Base-by-base conservation (phyloP, 495 filamentous ascomycete genomes). In the Staphylotrichum tortipilum region DNA sequence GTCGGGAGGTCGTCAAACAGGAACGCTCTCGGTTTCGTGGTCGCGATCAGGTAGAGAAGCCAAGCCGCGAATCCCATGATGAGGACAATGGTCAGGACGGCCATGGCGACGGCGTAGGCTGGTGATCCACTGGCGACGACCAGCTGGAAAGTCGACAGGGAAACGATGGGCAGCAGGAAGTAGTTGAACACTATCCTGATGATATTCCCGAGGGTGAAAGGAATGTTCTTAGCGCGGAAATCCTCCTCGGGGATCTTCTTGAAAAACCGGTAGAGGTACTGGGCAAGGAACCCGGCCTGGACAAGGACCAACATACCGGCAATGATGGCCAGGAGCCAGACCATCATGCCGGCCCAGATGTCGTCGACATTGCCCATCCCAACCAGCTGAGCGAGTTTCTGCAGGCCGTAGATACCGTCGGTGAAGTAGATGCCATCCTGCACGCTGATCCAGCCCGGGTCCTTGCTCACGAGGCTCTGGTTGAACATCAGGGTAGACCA, bases 401-500 rank as follows among this genome's bases (percentile, higher is more conserved):
- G 81, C 29, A 97, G 70, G 12, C 92, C 92, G 60, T 91, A 89
- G 4, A 41, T 78, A 19, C 80, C 84, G 58, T 79, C 68, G 0
- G 76, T 77, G 35, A 80, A 73, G 63, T 97, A 97, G 10, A 98
- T 77, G 21, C 91, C 92, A 65, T 98, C 92, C 6, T 78, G 61
- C n/a, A 90, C 54, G 39, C 77, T 85, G 42, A 75, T 67, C 35
- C 73, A 76, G 18, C 83, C 83, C 21, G 74, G 64, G 14, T 77
- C 78, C 19, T 82, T 70, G 47, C 78, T 85, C 49, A 91, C 80
- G 50, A 95, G 88, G 61, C 87, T 94, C 42, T 89, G 74, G 64
- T 95, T 95, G 72, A 97, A 95, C 77, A 98, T 87, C 44, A 98
- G 75, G 1, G 76, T 60, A 7, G 90, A 88, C 92, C 92, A 98